Base-by-base conservation (phyloP, 805 yeast species). In the Ogataea corticis region DNA sequence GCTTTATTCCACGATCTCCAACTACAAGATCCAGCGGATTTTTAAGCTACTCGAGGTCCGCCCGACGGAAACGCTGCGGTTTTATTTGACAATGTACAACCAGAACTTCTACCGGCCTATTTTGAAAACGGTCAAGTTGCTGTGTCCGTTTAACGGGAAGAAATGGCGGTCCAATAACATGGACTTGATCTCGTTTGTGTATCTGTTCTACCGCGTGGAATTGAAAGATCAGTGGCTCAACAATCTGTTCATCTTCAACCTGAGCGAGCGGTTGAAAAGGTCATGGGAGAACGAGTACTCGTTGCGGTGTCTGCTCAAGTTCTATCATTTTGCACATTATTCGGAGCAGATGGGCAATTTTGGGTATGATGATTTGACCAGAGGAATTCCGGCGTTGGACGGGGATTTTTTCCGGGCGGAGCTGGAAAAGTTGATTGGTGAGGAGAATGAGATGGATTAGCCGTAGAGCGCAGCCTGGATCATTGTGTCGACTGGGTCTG, bases 101-200 rank as follows among this genome's bases (percentile, higher is more conserved):
- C 60, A 69, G 18, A 75, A 75, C 9, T 63, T 89, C 18, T 83
- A 86, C 67, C 71, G 71, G 40, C 91, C 96, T 1, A 80, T 87
- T 3, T 69, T 91, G 56, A 83, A 82, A 57, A 76, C 87, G 1
- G 70, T 91, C 48, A 90, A 87, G 62, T 82, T 86, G 50, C 75
- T 90, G 41, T 82, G 90, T 1, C 96, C 97, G 0, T 88, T 85
- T 66, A 91, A 88, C 57, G 97, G 97, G 15, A 82, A 94, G 48
- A 90, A 91, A 64, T 92, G 99, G 99, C 83, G 90, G 55, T 79
- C 90, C 12, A 79, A 82, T 51, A 94, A 92, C 61, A 92, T 94
- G 97, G 97, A 91, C 53, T 71, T 94, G 37, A 87, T 92, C 4
- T 88, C 97, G 0, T 83, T 87, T 49, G 90, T 92, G 2, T 92